Percentiles rank a stretch among this genome's conserved stretches.
These are phyloP conservation scores for Pseudogymnoascus sp. DNA, from an alignment of 2,329 filamentous ascomycete genomes.

Conservation along the genomic window DNA sequence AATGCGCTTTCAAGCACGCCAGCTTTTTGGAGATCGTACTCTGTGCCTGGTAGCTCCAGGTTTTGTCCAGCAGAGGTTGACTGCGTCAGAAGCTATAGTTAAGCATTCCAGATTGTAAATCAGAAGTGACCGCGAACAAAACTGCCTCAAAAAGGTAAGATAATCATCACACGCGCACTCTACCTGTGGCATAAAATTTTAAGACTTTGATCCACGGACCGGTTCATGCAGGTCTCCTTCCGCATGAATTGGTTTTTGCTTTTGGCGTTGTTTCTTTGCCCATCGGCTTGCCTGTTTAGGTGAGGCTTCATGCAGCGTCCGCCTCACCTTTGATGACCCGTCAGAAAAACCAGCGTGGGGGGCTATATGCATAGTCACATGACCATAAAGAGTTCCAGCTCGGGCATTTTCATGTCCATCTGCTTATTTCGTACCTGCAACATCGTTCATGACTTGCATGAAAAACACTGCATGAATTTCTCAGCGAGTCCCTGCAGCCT, in stretches of 20 bases:
- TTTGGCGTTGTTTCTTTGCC: background rate
- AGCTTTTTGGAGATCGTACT: background rate
- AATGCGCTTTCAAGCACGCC: background rate
- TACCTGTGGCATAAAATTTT: background rate
- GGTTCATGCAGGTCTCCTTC: slow-evolving; percentile 1
- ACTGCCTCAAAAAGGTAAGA: background rate
- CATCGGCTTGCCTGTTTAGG: background rate
- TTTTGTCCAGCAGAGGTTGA: background rate
- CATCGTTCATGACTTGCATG: slow-evolving; percentile 7
- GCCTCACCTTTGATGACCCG: background rate
- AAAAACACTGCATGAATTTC: background rate
- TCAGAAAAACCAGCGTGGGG: background rate
- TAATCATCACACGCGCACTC: background rate
- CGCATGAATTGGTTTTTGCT: slow-evolving; percentile 2
- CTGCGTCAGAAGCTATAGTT: background rate
- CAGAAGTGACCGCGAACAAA: background rate
- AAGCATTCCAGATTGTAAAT: background rate
- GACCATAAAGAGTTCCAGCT: background rate
- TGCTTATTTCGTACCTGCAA: slow-evolving; percentile 9
- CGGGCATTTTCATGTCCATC: background rate
- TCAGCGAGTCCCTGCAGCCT: background rate
- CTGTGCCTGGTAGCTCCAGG: background rate
- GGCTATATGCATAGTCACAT: background rate
- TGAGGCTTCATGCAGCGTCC: background rate
- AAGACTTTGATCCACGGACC: background rate